A percentile compares a stretch with the other conserved stretches of the same genome.
Conservation (phyloP, 257 asterid species). For the Solanum ahanhuiri region DNA sequence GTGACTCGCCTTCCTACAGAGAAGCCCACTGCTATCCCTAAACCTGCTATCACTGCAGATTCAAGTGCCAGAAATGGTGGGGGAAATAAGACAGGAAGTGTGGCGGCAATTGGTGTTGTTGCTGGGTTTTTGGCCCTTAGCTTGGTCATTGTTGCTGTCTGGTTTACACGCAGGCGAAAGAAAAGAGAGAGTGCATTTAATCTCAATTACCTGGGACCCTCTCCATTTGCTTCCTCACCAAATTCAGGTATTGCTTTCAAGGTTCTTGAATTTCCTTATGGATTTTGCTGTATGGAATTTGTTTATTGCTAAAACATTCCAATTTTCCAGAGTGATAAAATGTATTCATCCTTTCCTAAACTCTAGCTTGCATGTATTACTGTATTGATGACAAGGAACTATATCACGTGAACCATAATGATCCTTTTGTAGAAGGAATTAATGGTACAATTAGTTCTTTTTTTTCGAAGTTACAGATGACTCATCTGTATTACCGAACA, state of each 20-base stretch:
- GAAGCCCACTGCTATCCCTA: slow-evolving; percentile 50
- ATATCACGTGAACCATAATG: not conserved
- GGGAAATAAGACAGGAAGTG: slow-evolving; percentile 32
- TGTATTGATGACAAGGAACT: not conserved
- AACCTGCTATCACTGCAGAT: slow-evolving; percentile 31
- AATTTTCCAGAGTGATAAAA: not conserved
- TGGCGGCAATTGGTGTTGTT: slow-evolving; percentile 39
- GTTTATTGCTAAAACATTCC: not conserved
- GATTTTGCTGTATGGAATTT: not conserved
- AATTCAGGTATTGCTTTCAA: slow-evolving; percentile 49
- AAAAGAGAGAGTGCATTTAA: slow-evolving; percentile 34
- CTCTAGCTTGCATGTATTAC: not conserved
- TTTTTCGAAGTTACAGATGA: not conserved
- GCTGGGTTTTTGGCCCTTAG: slow-evolving; percentile 58
- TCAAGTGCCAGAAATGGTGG: slow-evolving; percentile 23
- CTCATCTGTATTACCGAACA: not conserved
- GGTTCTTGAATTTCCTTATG: not conserved
- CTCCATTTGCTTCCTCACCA: slow-evolving; percentile 77
- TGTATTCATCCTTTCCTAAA: not conserved
- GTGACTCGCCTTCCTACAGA: slow-evolving; percentile 29
- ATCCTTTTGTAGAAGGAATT: not conserved
- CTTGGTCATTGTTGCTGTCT: slow-evolving; percentile 49
- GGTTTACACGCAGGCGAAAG: slow-evolving; percentile 47
- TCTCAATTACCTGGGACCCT: slow-evolving; percentile 40
- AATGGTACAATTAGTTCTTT: not conserved